Base-by-base conservation (phyloP, 2,329 filamentous ascomycete species). In the Juglanconis sp. region DNA sequence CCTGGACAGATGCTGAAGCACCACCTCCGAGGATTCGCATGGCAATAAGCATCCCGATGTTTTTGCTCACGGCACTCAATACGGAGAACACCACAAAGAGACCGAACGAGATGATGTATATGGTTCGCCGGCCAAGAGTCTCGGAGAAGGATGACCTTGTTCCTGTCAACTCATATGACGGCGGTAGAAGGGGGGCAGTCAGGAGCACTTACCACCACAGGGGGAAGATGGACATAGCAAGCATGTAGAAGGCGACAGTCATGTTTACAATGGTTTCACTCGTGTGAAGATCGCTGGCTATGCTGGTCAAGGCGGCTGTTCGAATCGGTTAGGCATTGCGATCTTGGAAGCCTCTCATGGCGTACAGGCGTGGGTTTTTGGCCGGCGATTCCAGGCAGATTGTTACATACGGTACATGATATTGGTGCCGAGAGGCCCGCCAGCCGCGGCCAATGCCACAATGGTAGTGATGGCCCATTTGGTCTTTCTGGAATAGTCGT, bases 381-480 rank as follows among this genome's bases (percentile, higher is more conserved):
- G 24, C 1, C 24, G 24, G 24, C 24, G 24, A 24, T 24, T 24
- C 24, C 24, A 24, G 24, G 24, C 24, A 24, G 24, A 24, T 24
- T 24, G 24, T 24, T 32, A 80, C 87, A 74, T 74, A 91, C 89
- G 92, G 67, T 94, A 88, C 60, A 96, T 87, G 57, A 96, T 92
- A 1, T 89, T 85, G 34, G 90, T 93, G 1, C 93, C 93, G 77
- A 96, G 86, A 0, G 93, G 93, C 1, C 89, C 91, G 0, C 86
- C 89, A 13, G 88, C 86, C 1, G 86, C 92, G 3, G 91, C 91
- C 15, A 93, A 70, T 1, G 92, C 89, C 50, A 96, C 84, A 52
- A 94, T 83, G 40, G 86, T 79, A 0, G 92, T 96, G 65, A 97
- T 87, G 62, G 85, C 82, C 92, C 92, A 96, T 84, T 96, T 96